A percentile compares a stretch with the other conserved stretches of the same genome.
Conservation (phyloP, 306 rosid species). For the Prunus davidiana region DNA sequence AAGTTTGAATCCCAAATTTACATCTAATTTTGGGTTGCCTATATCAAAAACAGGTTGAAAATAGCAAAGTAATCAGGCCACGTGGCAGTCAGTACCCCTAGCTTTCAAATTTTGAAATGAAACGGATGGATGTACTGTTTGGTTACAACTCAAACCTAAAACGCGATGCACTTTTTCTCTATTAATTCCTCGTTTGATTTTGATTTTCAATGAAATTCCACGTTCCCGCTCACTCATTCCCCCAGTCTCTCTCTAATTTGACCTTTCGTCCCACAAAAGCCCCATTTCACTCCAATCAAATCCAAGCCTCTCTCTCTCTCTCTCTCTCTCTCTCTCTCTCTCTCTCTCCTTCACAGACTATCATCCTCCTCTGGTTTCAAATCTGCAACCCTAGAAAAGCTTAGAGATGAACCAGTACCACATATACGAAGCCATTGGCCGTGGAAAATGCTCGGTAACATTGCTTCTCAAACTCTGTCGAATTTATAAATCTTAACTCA, state of each 20-base stretch:
- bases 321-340: background rate
- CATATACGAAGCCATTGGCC: constrained; percentile 93
- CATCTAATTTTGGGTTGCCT: too few relatives aligned
- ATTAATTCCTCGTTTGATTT: background rate
- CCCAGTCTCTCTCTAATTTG: background rate
- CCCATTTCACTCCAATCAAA: background rate
- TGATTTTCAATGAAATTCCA: background rate
- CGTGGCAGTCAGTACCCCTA: background rate
- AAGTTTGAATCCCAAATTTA: too few relatives aligned
- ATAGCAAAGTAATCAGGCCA: background rate
- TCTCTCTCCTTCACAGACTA: background rate
- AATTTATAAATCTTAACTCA: background rate
- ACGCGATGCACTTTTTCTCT: background rate
- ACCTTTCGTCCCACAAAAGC: background rate
- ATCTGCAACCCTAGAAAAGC: constrained; percentile 43
- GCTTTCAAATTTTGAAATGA: background rate
- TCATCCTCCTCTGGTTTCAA: constrained; percentile 11
- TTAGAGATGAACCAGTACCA: constrained; percentile 82
- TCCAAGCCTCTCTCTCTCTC: background rate
- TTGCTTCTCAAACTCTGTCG: background rate
- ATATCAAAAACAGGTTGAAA: too few relatives aligned
- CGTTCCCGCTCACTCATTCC: constrained; percentile 3
- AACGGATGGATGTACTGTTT: background rate
- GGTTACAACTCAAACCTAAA: background rate
- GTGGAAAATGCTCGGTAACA: constrained; percentile 86